Percentiles rank a stretch among this genome's conserved stretches.
Conservation (phyloP, 345 rosid genomes). For the Salix viminalis region DNA sequence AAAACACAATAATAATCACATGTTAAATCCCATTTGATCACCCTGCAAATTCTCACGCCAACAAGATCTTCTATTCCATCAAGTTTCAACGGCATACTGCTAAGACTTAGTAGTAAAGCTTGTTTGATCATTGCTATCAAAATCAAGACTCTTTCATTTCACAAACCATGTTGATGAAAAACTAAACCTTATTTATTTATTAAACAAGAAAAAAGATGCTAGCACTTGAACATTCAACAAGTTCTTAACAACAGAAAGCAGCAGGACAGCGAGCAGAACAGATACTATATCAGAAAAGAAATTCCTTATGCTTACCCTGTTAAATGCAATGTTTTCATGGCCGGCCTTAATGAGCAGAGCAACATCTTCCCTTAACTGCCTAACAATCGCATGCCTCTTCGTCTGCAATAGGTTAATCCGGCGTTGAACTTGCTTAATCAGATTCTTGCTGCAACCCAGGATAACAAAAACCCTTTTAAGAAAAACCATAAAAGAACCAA, state of each 20-base stretch:
- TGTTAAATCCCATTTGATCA: not conserved
- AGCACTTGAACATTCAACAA: too few relatives aligned
- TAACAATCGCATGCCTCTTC: constrained; percentile 57
- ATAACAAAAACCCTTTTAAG: not conserved
- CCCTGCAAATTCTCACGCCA: not conserved
- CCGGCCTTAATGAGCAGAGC: constrained; percentile 62
- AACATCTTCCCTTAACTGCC: constrained; percentile 57
- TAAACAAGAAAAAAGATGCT: not conserved
- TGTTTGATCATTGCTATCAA: not conserved
- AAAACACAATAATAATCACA: not conserved
- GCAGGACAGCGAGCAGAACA: not conserved
- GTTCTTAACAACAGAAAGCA: not conserved
- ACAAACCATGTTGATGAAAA: not conserved
- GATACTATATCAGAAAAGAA: not conserved
- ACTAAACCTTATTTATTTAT: too few relatives aligned
- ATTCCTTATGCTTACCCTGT: constrained; percentile 34
- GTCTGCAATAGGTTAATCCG: constrained; percentile 63
- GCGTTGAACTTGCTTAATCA: constrained; percentile 51
- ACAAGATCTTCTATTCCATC: not conserved
- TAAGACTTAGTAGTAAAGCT: not conserved
- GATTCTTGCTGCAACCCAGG: constrained; percentile 48
- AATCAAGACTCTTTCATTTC: not conserved
- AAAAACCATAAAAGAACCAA: not conserved
- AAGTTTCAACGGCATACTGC: not conserved
- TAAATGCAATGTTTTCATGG: constrained; percentile 41